Percentiles rank a stretch among this genome's conserved stretches.
These are phyloP conservation scores for Pestalotiopsis sp. DNA, from an alignment of 2,329 filamentous ascomycete species.

Conservation along the genomic window DNA sequence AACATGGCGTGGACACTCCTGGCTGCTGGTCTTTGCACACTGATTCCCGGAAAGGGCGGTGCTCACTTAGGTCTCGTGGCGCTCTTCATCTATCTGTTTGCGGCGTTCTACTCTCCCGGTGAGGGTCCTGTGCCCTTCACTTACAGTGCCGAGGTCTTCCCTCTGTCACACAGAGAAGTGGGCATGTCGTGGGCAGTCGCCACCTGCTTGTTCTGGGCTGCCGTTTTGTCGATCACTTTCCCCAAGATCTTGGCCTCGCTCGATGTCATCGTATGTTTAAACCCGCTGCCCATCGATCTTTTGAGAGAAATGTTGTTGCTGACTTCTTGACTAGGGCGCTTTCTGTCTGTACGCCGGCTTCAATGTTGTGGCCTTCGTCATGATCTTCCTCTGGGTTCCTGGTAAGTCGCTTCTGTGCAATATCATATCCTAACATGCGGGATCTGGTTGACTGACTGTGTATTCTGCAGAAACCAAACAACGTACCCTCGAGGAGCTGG, in stretches of 20 bases:
- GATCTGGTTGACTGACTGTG: background rate
- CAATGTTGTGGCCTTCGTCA: slow-evolving; percentile 55
- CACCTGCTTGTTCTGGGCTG: slow-evolving; percentile 61
- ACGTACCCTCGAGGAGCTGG: slow-evolving; percentile 59
- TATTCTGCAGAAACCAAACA: slow-evolving; percentile 51
- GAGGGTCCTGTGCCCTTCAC: slow-evolving; percentile 68
- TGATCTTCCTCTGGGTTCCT: slow-evolving; percentile 60
- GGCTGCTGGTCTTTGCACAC: slow-evolving; percentile 57
- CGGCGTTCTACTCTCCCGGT: slow-evolving; percentile 60
- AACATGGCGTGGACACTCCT: slow-evolving; percentile 66
- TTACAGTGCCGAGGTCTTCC: slow-evolving; percentile 68
- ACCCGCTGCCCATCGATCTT: background rate
- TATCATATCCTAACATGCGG: background rate
- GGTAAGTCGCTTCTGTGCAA: slow-evolving; percentile 34
- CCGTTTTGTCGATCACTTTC: slow-evolving; percentile 61
- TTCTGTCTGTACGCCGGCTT: slow-evolving; percentile 59
- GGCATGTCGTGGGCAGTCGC: slow-evolving; percentile 70
- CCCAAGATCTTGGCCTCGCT: slow-evolving; percentile 51
- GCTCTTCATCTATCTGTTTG: slow-evolving; percentile 59
- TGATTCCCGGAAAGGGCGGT: slow-evolving; percentile 36
- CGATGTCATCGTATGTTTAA: slow-evolving; percentile 30
- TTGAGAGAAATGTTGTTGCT: background rate
- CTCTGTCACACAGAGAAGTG: slow-evolving; percentile 67
- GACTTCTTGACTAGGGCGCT: slow-evolving; percentile 34
- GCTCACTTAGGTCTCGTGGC: slow-evolving; percentile 46